phyloP scores from a whole-genome alignment of 2,329 filamentous ascomycete species.

The Aspergillus bombycis region DNA sequence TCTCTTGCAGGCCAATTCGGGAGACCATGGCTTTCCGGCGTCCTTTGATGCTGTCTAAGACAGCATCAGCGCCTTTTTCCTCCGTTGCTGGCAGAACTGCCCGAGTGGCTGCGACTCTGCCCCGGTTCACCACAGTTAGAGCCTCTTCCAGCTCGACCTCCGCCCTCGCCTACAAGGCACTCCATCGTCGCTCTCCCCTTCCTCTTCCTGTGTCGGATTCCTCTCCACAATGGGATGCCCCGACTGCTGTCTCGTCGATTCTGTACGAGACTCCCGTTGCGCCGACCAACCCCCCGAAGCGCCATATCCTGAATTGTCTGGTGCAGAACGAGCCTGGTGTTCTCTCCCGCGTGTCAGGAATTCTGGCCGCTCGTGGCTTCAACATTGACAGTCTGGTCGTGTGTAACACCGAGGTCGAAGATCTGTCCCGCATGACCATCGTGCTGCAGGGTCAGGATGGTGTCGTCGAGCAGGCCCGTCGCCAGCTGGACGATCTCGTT shows the following conservation, averaged over 20 bases:
- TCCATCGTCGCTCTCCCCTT: constrained; percentile 86
- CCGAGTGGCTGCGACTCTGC: constrained; percentile 29
- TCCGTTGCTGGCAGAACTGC: constrained; percentile 32
- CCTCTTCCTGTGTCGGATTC: constrained; percentile 76
- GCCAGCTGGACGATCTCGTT: constrained; percentile 94
- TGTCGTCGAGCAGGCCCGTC: constrained; percentile 92
- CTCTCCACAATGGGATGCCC: constrained; percentile 81
- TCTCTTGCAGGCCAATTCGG: constrained; percentile 17
- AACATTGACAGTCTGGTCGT: constrained; percentile 99
- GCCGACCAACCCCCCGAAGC: constrained; percentile 80
- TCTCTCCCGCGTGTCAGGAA: constrained; percentile 92
- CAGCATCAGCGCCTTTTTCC: constrained; percentile 36
- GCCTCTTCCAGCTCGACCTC: constrained; percentile 71
- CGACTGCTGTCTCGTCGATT: constrained; percentile 95
- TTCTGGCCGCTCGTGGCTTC: constrained; percentile 93
- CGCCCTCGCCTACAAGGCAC: constrained; percentile 93
- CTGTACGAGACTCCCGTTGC: constrained; percentile 96
- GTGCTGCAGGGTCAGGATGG: constrained; percentile 95
- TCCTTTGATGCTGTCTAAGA: constrained; percentile 36
- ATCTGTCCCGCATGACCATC: constrained; percentile 98
- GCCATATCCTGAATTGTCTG: constrained; percentile 95
- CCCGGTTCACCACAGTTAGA: constrained; percentile 36
- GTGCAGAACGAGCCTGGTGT: constrained; percentile 99
- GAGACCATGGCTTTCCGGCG: constrained; percentile 44
- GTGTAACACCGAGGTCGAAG: constrained; percentile 95